A percentile compares a stretch with the other conserved stretches of the same genome.
phyloP scores from a whole-genome alignment of 768 basidiomycete species.

The Leccinum olivaceopallidum region DNA sequence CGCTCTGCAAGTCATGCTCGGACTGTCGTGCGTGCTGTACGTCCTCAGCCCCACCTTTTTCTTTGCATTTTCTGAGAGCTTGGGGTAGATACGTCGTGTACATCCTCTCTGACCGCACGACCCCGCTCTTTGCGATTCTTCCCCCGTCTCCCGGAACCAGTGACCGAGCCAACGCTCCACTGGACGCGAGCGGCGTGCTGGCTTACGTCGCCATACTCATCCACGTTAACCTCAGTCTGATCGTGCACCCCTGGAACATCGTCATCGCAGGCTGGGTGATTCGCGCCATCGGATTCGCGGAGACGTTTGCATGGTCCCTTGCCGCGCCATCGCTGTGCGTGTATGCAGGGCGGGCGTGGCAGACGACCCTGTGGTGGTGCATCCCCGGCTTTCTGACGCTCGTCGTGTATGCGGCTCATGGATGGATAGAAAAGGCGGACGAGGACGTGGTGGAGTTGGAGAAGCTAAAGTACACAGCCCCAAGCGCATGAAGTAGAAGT shows the following conservation, averaged over 20 bases:
- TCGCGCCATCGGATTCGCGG: conserved; percentile 33
- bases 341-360: conserved; percentile 51
- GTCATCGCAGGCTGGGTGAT: conserved; percentile 26
- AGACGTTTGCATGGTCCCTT: conserved; percentile 41
- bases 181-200: conserved; percentile 48
- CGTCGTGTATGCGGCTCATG: conserved; percentile 46
- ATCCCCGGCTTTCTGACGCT: conserved; percentile 43
- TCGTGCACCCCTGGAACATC: conserved; percentile 40
- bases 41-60: conserved; percentile 14
- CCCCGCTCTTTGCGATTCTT: conserved; percentile 49
- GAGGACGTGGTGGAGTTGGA: conserved; percentile 52
- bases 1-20: conserved; percentile 42
- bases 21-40: conserved; percentile 49
- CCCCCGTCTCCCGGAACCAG: conserved; percentile 27
- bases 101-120: conserved; percentile 43
- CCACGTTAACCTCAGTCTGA: conserved; percentile 49
- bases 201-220: conserved; percentile 49
- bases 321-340: conserved; percentile 51
- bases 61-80: conserved; percentile 6
- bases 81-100: conserved; percentile 48
- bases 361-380: conserved; percentile 55
- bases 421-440: conserved; percentile 45
- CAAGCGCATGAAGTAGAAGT: conserved; percentile 44
- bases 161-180: conserved; percentile 27
- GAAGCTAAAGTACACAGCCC: conserved; percentile 52